Percentiles rank a stretch among this genome's conserved stretches.
Evolutionary conservation across 83 land plant genomes (phyloP).

Genomic region (Picea abies): DNA sequence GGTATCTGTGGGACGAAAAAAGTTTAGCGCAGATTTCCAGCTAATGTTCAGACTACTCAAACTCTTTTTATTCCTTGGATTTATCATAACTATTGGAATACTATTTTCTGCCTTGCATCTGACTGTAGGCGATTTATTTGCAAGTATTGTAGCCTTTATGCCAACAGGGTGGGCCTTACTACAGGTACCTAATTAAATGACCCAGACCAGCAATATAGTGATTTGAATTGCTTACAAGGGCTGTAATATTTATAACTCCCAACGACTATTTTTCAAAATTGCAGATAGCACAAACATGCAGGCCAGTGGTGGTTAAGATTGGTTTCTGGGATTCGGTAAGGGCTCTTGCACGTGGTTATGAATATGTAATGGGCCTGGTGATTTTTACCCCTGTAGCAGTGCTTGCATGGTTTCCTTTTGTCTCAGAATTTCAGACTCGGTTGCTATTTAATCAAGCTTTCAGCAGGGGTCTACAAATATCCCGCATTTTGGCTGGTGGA

Average conservation of each 20-base stretch:
- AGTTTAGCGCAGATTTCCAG: slow-evolving; percentile 80
- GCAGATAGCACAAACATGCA: slow-evolving; percentile 65
- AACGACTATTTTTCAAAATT: background rate
- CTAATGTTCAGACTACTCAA: slow-evolving; percentile 76
- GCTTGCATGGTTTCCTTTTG: slow-evolving; percentile 81
- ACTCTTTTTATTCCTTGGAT: slow-evolving; percentile 57
- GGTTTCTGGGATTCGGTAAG: slow-evolving; percentile 63
- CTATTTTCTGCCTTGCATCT: slow-evolving; percentile 44
- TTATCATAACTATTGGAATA: slow-evolving; percentile 35
- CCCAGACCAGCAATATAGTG: background rate
- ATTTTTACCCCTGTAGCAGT: slow-evolving; percentile 52
- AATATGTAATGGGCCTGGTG: slow-evolving; percentile 57
- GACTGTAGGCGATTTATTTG: slow-evolving; percentile 59
- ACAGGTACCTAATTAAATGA: slow-evolving; percentile 29
- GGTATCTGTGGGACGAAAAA: slow-evolving; percentile 70
- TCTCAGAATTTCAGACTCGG: slow-evolving; percentile 76
- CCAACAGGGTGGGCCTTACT: slow-evolving; percentile 71
- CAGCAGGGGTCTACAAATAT: slow-evolving; percentile 68
- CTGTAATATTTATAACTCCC: background rate
- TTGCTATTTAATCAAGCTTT: slow-evolving; percentile 77
- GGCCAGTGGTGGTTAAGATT: slow-evolving; percentile 39
- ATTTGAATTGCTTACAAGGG: background rate
- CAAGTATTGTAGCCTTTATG: slow-evolving; percentile 60
- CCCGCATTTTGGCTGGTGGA: slow-evolving; percentile 65
- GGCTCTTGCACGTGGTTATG: slow-evolving; percentile 63